Base-by-base conservation (phyloP, 345 rosid species). In the Diplotaxis tenuifolia region DNA sequence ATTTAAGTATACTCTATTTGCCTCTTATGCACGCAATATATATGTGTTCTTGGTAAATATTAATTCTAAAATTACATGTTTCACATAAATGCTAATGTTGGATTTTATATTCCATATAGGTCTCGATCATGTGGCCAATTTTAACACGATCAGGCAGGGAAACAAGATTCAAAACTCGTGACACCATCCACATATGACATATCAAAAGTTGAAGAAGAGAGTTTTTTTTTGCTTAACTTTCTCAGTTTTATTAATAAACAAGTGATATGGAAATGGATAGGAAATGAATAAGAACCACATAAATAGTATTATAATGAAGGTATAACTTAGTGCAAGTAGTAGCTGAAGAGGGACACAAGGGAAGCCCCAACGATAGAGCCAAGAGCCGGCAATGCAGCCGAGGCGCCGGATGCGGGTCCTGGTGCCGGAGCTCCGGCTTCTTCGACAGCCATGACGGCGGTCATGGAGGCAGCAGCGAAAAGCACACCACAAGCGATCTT, bases 381-480 rank as follows among this genome's bases (percentile, higher is more conserved):
- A 65, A 87, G 75, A 31, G 79, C 74, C 4, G 87, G 84, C 67
- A 82, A 11, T 3, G 88, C 75, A 23, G 22, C 75, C 7, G 74
- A 54, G 15, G 78, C 81, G 14, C 32, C 78, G 2, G 70, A 38
- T 61, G 74, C 28, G 7, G 81, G 78, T 68, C 74, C 81, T 4
- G 81, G 81, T 31, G 81, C 83, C 2, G 85, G 83, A 29, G 91
- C 83, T 5, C 67, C 71, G 21, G 31, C 80, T 50, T 75, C 82
- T 27, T 72, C 82, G 0, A 70, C 52, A 9, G 86, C 90, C 86
- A 78, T 42, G 57, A 82, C 87, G 11, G 82, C 75, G 40, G 81
- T 74, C 74, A 75, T 53, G 66, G 92, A 80, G 80, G 88, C 87
- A 45, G 88, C 86, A 12, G 81, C 85, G 56, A 81, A 78, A 73